Conservation (phyloP, 139 green algal species). For the Monoraphidium neglectum region DNA sequence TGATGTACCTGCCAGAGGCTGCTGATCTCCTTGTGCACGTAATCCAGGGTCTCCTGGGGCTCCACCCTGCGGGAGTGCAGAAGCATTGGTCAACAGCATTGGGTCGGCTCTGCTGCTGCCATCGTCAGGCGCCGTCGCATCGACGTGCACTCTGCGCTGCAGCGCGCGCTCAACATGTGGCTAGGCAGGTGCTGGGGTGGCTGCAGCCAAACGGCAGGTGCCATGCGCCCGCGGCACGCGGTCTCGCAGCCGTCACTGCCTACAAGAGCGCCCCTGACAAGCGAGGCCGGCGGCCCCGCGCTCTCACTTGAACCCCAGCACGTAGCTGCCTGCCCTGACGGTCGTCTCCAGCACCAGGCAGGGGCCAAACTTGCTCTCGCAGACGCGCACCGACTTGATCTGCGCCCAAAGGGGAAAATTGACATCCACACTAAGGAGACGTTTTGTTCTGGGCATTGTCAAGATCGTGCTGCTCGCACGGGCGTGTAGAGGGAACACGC, state of each 20-base stretch:
- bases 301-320: conserved; percentile 69
- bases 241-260: too few relatives aligned
- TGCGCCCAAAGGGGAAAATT: too few relatives aligned
- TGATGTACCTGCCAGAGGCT: conserved; percentile 52
- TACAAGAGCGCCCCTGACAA: too few relatives aligned
- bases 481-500: background rate
- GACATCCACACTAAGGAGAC: background rate
- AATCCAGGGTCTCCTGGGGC: conserved; percentile 63
- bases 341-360: conserved; percentile 75
- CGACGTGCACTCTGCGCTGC: too few relatives aligned
- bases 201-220: too few relatives aligned
- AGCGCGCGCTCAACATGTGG: too few relatives aligned
- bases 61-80: conserved; percentile 47
- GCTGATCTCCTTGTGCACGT: conserved; percentile 71
- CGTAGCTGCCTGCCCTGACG: conserved; percentile 55
- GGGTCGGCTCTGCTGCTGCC: too few relatives aligned
- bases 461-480: background rate
- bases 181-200: too few relatives aligned
- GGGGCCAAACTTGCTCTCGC: conserved; percentile 75
- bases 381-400: conserved; percentile 60
- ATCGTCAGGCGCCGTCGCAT: too few relatives aligned
- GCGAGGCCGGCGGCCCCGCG: too few relatives aligned
- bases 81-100: too few relatives aligned
- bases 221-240: too few relatives aligned
- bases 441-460: background rate